A percentile compares a stretch with the other conserved stretches of the same genome.
These are phyloP conservation scores for Brachypodium distachyon DNA, from an alignment of 202 grass and related monocot genomes.

Conservation along the genomic window DNA sequence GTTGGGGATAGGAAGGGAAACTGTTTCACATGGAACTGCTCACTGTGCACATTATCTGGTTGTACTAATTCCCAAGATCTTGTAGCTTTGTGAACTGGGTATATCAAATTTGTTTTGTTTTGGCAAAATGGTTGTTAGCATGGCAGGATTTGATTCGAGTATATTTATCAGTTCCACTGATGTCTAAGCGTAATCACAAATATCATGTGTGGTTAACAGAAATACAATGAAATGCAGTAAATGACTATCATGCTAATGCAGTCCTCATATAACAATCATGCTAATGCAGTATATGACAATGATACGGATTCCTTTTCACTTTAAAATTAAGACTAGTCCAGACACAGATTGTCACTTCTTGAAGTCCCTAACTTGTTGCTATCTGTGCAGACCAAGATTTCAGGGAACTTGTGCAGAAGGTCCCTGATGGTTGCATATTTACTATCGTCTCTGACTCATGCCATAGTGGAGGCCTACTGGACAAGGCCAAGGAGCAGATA, in stretches of 20 bases:
- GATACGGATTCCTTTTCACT: too few species aligned
- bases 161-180: background rate
- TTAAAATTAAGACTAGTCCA: background rate
- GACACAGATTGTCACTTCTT: background rate
- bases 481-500: conserved; percentile 85
- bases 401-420: conserved; percentile 66
- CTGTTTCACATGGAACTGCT: background rate
- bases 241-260: too few species aligned
- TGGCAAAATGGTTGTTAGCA: background rate
- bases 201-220: background rate
- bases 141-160: background rate
- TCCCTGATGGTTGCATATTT: conserved; percentile 57
- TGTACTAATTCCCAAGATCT: background rate
- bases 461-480: conserved; percentile 91
- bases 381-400: conserved; percentile 78
- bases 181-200: background rate
- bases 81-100: background rate
- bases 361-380: background rate
- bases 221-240: background rate
- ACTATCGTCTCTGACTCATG: conserved; percentile 93
- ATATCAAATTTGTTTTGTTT: background rate
- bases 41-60: background rate
- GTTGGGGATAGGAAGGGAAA: background rate
- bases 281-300: too few species aligned
- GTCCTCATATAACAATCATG: too few species aligned